Evolutionary conservation across 2,329 filamentous ascomycete genomes (phyloP), one percentile per base, ranked within the genome.

Genomic region (Knoxdaviesia proteae): DNA sequence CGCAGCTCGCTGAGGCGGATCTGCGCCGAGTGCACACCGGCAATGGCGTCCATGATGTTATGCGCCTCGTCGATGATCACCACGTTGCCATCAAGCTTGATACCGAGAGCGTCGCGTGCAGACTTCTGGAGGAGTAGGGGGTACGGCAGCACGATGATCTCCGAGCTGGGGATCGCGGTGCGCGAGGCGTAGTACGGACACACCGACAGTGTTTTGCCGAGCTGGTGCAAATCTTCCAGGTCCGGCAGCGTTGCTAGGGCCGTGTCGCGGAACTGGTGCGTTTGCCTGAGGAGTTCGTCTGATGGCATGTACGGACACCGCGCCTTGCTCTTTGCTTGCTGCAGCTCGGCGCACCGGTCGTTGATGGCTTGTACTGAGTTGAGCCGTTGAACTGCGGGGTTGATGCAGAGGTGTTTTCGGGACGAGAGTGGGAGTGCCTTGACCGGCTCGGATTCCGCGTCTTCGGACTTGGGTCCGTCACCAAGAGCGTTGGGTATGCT

Each of bases 31-130:
- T 94, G 77, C 34, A 94, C 90, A 39, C 77, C 80, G 10, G 84
- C 74, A 39, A 98, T 84, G 0, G 88, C 86, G 56, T 94, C 87
- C 80, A 94, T 94, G 42, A 98, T 72, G 54, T 98, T 98, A 56
- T 98, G 90, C 0, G 90, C 90, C 62, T 98, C 90, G 50, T 98
- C 90, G 40, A 98, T 83, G 31, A 98, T 81, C n/a, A 98, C 77
- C 0, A 98, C 68, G 53, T 93, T 90, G 5, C 77, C 76, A 51
- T 92, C 86, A 6, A 98, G 60, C 30, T 80, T 88, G 38, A 98
- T 76, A 0, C 81, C 80, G 0, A 98, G 67, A 0, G 90, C 86
- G 47, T 96, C 87, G 40, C 90, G 69, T 0, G 90, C 87, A 4
- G 77, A 82, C 51, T 78, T 82, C 53, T 96, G 90, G 3, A 98